Conservation (phyloP, 345 rosid genomes). For the Syzygium oleosum region DNA sequence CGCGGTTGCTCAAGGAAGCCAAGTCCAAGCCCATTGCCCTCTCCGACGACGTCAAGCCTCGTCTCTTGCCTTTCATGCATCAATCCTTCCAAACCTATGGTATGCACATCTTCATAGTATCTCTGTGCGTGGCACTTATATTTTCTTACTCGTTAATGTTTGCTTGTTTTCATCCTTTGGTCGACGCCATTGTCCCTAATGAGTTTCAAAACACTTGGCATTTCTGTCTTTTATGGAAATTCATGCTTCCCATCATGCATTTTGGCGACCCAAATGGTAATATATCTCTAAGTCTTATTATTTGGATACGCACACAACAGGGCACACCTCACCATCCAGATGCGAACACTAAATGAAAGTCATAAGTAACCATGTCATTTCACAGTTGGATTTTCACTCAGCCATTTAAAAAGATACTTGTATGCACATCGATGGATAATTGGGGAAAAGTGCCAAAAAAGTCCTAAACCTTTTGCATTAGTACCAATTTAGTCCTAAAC, state of each 20-base stretch:
- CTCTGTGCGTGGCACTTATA: neutral
- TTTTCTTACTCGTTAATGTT: neutral
- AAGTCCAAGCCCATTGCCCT: slow-evolving; percentile 1
- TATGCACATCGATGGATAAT: neutral
- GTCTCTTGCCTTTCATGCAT: neutral
- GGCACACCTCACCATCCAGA: too few species aligned
- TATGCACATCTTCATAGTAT: neutral
- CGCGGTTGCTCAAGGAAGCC: neutral
- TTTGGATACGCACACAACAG: too few species aligned
- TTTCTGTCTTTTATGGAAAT: neutral
- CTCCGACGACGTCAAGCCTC: slow-evolving; percentile 1
- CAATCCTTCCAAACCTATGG: neutral
- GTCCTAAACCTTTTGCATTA: too few species aligned
- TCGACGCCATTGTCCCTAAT: neutral
- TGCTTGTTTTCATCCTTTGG: neutral
- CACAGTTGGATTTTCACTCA: neutral
- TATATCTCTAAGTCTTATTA: neutral
- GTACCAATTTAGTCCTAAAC: too few species aligned
- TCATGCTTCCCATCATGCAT: neutral
- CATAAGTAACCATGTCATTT: neutral
- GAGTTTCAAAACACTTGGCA: neutral
- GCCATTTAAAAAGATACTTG: neutral
- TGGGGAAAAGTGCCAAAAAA: too few species aligned
- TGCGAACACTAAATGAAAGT: too few species aligned
- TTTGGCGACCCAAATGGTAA: neutral